Conservation (phyloP, 345 rosid genomes). For the Populus davidiana region DNA sequence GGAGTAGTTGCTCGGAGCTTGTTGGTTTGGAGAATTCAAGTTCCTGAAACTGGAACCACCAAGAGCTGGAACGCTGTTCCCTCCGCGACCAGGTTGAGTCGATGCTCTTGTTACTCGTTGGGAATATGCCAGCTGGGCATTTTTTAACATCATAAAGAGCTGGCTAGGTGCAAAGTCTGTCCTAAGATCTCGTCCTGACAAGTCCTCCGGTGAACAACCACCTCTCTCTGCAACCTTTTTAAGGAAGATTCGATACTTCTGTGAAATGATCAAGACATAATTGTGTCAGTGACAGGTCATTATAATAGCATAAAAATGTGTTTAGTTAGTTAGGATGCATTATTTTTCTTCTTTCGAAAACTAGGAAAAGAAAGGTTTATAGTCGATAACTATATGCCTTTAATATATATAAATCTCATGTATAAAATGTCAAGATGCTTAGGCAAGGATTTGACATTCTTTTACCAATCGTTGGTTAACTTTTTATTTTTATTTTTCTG, state of each 20-base stretch:
- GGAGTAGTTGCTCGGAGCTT: conserved; percentile 15
- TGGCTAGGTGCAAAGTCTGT: conserved; percentile 36
- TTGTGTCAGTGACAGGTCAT: neutral
- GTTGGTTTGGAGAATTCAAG: neutral
- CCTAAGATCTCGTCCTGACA: conserved; percentile 17
- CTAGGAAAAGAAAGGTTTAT: too few relatives aligned
- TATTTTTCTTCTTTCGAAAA: too few relatives aligned
- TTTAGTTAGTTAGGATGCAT: too few relatives aligned
- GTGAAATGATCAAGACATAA: conserved; percentile 3
- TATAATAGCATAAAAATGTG: neutral
- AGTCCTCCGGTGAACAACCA: neutral
- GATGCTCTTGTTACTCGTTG: neutral
- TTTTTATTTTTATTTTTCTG: too few relatives aligned
- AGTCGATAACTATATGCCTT: too few relatives aligned
- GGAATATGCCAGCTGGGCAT: neutral
- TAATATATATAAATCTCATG: too few relatives aligned
- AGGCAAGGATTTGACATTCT: too few relatives aligned
- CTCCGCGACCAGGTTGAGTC: neutral
- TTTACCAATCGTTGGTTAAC: too few relatives aligned
- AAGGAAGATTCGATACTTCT: conserved; percentile 72
- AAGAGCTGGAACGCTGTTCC: neutral
- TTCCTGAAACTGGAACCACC: neutral
- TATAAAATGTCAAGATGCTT: too few relatives aligned
- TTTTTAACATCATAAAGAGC: neutral
- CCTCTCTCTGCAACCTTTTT: conserved; percentile 42